phyloP scores from a whole-genome alignment of 306 rosid species.

The Begonia loranthoides region DNA sequence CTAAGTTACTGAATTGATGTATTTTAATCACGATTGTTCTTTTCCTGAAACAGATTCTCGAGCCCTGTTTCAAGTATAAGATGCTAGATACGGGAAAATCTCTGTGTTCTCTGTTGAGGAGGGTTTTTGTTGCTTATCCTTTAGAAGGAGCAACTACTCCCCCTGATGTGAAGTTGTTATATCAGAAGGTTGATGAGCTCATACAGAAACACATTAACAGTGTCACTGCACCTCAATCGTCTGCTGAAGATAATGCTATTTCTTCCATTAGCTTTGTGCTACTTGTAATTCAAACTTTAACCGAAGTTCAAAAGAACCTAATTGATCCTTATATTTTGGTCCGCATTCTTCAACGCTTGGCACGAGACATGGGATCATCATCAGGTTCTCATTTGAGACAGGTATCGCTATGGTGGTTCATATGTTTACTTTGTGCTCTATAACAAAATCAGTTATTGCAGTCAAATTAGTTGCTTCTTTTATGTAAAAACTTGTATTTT shows the following conservation, averaged over 20 bases:
- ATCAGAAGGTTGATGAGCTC: constrained; percentile 89
- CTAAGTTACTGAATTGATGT: not conserved
- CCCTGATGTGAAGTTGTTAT: constrained; percentile 59
- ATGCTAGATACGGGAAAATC: constrained; percentile 91
- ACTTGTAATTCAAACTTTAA: constrained; percentile 82
- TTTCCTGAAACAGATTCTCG: constrained; percentile 60
- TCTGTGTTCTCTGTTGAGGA: constrained; percentile 84
- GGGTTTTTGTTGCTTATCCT: constrained; percentile 93
- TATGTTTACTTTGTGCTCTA: too few species aligned
- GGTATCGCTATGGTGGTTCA: constrained; percentile 16
- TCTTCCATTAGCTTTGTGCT: constrained; percentile 72
- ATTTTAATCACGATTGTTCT: constrained; percentile 7
- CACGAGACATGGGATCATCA: constrained; percentile 89
- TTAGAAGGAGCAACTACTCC: constrained; percentile 69
- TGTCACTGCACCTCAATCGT: constrained; percentile 59
- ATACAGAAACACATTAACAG: constrained; percentile 67
- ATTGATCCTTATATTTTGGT: constrained; percentile 66
- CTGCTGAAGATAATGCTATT: constrained; percentile 67
- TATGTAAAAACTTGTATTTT: too few species aligned
- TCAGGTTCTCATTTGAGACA: constrained; percentile 74
- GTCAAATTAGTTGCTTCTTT: too few species aligned
- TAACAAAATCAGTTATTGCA: too few species aligned
- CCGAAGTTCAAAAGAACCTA: constrained; percentile 85
- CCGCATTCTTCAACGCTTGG: constrained; percentile 87
- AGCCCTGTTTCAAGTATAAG: constrained; percentile 93